Evolutionary conservation across 2,329 filamentous ascomycete species (phyloP).

Genomic region (Colletotrichum tropicale): DNA sequence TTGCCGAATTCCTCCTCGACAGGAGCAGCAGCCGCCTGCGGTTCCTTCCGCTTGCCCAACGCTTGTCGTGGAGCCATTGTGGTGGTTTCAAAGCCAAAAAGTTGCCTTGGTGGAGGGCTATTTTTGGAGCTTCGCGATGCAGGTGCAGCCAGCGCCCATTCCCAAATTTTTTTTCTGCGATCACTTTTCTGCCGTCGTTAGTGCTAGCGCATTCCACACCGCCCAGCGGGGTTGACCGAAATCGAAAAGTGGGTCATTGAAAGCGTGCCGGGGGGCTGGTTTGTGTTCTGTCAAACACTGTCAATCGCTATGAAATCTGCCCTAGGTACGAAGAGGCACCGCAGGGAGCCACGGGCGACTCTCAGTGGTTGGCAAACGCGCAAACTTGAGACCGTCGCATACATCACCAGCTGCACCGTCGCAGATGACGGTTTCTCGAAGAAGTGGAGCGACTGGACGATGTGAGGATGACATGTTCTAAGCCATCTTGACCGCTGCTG

Average conservation of each 20-base stretch:
- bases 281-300: not conserved
- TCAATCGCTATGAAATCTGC: not conserved
- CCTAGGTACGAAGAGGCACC: not conserved
- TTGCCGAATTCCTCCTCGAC: conserved; percentile 65
- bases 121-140: conserved; percentile 22
- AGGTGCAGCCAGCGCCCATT: conserved; percentile 6
- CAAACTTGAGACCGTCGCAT: not conserved
- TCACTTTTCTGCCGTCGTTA: conserved; percentile 15
- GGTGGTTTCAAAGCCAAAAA: conserved; percentile 7
- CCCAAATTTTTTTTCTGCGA: conserved; percentile 18
- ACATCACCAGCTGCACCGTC: not conserved
- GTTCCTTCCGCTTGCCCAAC: conserved; percentile 69
- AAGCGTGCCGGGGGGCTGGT: not conserved
- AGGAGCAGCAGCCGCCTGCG: conserved; percentile 58
- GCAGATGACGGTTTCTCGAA: not conserved
- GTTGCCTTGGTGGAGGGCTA: conserved; percentile 1
- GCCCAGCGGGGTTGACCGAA: conserved; percentile 16
- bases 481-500: not conserved
- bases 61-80: conserved; percentile 45
- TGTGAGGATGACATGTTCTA: not conserved
- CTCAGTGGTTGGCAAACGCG: not conserved
- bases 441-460: not conserved
- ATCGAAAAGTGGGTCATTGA: not conserved
- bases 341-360: not conserved
- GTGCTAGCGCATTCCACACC: conserved; percentile 13